phyloP scores from a whole-genome alignment of 139 green algal species.

The Dunaliella sp. region DNA sequence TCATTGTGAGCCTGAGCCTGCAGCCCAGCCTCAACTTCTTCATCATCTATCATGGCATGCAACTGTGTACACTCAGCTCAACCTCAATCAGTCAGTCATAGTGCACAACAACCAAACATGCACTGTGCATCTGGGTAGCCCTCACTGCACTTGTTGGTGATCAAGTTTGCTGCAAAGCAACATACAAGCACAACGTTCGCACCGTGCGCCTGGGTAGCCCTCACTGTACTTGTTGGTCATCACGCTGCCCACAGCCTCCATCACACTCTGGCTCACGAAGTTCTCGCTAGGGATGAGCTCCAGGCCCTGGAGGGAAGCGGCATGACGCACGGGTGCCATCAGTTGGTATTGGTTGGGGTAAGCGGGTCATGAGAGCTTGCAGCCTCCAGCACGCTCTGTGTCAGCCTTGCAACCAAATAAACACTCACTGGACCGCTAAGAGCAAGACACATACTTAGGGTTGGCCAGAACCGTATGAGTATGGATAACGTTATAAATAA shows the following conservation, averaged over 20 bases:
- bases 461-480: no score
- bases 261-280: slow-evolving; percentile 90
- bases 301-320: slow-evolving; percentile 67
- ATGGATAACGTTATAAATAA: no score
- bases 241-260: slow-evolving; percentile 93
- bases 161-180: no score
- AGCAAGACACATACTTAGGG: no score
- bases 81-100: neutral
- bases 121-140: neutral
- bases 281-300: slow-evolving; percentile 99
- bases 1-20: no score
- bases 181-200: neutral
- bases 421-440: no score
- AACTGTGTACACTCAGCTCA: neutral
- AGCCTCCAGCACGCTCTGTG: no score
- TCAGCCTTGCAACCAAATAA: no score
- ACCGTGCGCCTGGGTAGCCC: slow-evolving; percentile 69
- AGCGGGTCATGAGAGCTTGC: no score
- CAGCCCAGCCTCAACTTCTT: no score
- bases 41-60: no score
- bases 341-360: no score
- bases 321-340: neutral
- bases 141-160: neutral
- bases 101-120: neutral
- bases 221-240: slow-evolving; percentile 99